A percentile compares a stretch with the other conserved stretches of the same genome.
Conservation (phyloP, 129 eudicot genomes). For the Apium graveolens region DNA sequence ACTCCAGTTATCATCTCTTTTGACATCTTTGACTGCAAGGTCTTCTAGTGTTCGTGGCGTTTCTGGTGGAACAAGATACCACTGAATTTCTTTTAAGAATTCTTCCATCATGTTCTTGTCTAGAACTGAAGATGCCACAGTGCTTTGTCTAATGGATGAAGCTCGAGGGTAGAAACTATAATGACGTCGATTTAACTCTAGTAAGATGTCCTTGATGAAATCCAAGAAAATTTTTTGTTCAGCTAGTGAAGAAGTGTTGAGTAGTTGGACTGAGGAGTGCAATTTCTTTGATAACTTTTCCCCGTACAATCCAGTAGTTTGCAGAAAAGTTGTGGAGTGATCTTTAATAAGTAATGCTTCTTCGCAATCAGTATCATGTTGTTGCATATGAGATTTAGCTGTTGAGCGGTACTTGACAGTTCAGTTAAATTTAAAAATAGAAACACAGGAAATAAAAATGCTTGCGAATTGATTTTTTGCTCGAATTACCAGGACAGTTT, state of each 20-base stretch:
- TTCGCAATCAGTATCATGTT: conserved; percentile 41
- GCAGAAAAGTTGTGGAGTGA: conserved; percentile 20
- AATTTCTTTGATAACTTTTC: conserved; percentile 26
- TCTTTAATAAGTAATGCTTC: conserved; percentile 16
- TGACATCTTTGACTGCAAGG: conserved; percentile 34
- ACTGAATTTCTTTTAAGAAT: conserved; percentile 41
- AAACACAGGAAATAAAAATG: neutral
- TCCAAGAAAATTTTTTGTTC: conserved; percentile 40
- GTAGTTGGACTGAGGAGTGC: conserved; percentile 12
- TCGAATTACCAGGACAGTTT: conserved; percentile 28
- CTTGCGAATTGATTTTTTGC: neutral
- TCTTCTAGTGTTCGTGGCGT: conserved; percentile 39
- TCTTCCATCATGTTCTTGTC: conserved; percentile 33
- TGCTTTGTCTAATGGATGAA: conserved; percentile 16
- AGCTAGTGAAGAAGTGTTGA: conserved; percentile 7
- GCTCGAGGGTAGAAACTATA: conserved; percentile 10
- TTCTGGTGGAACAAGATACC: conserved; percentile 31
- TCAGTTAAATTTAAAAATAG: conserved; percentile 4
- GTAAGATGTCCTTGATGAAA: conserved; percentile 42
- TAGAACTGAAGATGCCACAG: conserved; percentile 16
- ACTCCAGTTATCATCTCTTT: conserved; percentile 35
- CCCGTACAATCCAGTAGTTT: conserved; percentile 36
- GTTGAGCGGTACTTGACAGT: conserved; percentile 1
- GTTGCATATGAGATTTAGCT: conserved; percentile 32
- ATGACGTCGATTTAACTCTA: conserved; percentile 20